Base-by-base conservation (phyloP, 2,329 filamentous ascomycete species). In the Colletotrichum viniferum region DNA sequence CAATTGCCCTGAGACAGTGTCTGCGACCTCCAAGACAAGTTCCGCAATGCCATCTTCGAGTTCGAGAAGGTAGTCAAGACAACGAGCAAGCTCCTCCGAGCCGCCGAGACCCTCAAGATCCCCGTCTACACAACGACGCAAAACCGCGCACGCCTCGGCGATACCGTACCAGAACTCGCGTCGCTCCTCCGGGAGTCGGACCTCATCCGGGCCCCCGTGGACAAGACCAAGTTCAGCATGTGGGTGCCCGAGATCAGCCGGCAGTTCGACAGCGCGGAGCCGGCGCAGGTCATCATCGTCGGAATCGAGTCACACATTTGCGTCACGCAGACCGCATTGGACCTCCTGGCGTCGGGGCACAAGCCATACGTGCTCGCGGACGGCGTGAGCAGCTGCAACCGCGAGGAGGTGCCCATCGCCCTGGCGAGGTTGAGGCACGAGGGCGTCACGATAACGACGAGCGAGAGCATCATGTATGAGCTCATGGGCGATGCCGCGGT, bases 261-360 rank as follows among this genome's bases (percentile, higher is more conserved):
- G 6, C 79, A 81, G 24, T 80, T 84, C 73, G 77, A 79, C 77
- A 38, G 79, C 61, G 79, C 85, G 24, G 77, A 81, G 1, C 80
- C 84, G 1, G 82, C 81, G 1, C 90, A 93, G 79, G 90, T 95
- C 69, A 93, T 95, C 71, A 92, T 98, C 77, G 93, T 98, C 18
- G 96, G 96, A 48, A 98, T 98, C 82, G 96, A 98, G 86, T 91
- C 92, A 55, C 96, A 98, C 85, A 97, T 98, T 82, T 98, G 96
- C 87, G 92, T 98, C 34, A 96, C 95, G 76, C 96, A 98, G 88
- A 98, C 96, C 56, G 92, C 95, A 18, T 88, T 98, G 56, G 96
- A 98, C 86, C 86, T 98, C 64, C 86, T 97, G 58, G 87, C 88
- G 26, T 89, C 89, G 2, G 96, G 96, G 1, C 95, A 98, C 84